A percentile compares a stretch with the other conserved stretches of the same genome.
Evolutionary conservation across 2,329 filamentous ascomycete species (phyloP).

Genomic region (Aaosphaeria pasadenensis): DNA sequence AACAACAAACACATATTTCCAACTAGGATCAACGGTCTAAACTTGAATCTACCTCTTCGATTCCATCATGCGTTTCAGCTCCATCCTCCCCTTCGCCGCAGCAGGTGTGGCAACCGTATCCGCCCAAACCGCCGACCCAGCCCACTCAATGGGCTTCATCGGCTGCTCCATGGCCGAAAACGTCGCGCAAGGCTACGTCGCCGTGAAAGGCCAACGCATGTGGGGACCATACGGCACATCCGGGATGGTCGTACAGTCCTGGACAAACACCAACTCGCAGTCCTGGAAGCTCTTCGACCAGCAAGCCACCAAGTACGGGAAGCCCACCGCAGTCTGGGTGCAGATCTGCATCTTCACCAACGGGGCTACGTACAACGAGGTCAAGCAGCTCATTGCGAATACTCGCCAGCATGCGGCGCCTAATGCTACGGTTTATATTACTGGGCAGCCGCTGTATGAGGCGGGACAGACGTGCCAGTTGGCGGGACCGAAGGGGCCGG

Average conservation of each 20-base stretch:
- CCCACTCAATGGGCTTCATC: slow-evolving; percentile 7
- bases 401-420: slow-evolving; percentile 1
- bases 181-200: slow-evolving; percentile 7
- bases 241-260: slow-evolving; percentile 7
- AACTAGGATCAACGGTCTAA: background rate
- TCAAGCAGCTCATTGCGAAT: slow-evolving; percentile 4
- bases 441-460: slow-evolving; percentile 1
- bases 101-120: background rate
- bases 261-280: slow-evolving; percentile 4
- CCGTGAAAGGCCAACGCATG: slow-evolving; percentile 3
- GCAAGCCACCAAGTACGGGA: slow-evolving; percentile 5
- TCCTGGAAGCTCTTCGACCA: slow-evolving; percentile 6
- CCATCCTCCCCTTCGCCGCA: background rate
- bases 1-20: too few species aligned
- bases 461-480: slow-evolving; percentile 2
- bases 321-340: slow-evolving; percentile 6
- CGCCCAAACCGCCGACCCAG: slow-evolving; percentile 1
- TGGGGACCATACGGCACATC: slow-evolving; percentile 7
- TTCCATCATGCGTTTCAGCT: background rate
- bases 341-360: slow-evolving; percentile 6
- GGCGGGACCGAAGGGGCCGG: slow-evolving; percentile 1
- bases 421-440: slow-evolving; percentile 1
- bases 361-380: slow-evolving; percentile 2
- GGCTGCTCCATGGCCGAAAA: slow-evolving; percentile 8
- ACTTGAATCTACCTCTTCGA: background rate